Evolutionary conservation across 768 basidiomycete species (phyloP).

Genomic region (Suillus plorans): DNA sequence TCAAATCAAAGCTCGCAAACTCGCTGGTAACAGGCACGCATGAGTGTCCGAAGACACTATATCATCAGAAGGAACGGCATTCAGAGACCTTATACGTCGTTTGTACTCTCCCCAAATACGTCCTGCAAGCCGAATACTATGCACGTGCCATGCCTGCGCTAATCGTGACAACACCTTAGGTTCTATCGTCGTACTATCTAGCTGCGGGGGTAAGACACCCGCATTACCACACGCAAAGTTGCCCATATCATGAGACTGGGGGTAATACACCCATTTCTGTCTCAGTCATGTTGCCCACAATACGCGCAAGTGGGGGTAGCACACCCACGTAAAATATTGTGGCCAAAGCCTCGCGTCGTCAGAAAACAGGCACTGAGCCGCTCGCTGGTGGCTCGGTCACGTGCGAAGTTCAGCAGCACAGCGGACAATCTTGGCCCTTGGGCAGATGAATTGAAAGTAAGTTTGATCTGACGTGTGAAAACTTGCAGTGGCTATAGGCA

Average conservation of each 20-base stretch:
- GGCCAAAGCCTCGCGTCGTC: neutral
- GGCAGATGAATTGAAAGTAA: neutral
- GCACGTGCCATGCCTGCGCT: too few species aligned
- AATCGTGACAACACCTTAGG: too few species aligned
- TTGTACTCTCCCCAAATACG: neutral
- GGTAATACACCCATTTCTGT: neutral
- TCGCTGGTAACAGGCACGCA: too few species aligned
- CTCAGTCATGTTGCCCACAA: neutral
- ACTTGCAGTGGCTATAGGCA: neutral
- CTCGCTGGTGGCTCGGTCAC: neutral
- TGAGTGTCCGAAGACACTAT: too few species aligned
- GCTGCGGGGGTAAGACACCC: too few species aligned
- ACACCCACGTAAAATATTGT: neutral
- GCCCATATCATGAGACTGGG: too few species aligned
- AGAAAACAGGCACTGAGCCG: neutral
- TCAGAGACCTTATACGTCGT: neutral
- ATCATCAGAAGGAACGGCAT: too few species aligned
- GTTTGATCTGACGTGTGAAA: neutral
- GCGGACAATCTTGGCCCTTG: neutral
- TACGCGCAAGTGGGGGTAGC: neutral
- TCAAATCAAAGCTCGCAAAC: too few species aligned
- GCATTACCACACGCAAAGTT: too few species aligned
- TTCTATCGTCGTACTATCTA: too few species aligned
- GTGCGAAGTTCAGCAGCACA: neutral
- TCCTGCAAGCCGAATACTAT: neutral